phyloP scores from a whole-genome alignment of 192 early-diverging fungal species.

The Funneliformis geosporum region DNA sequence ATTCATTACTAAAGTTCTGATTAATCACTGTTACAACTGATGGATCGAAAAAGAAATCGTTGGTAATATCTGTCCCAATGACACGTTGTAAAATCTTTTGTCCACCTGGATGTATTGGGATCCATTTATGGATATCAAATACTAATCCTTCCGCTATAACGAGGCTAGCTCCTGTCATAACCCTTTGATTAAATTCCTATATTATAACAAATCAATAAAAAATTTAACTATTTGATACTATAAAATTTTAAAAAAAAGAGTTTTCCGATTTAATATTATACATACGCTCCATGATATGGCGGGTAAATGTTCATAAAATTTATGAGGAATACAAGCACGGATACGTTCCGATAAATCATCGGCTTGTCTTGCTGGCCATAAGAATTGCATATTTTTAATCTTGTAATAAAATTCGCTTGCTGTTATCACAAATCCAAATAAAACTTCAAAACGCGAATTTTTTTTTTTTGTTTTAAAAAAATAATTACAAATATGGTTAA shows the following conservation, averaged over 20 bases:
- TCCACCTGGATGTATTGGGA: slow-evolving; percentile 29
- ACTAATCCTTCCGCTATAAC: slow-evolving; percentile 26
- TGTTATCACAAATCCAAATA: too few species aligned
- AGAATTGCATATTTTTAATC: neutral
- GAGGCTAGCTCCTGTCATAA: neutral
- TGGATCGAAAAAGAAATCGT: neutral
- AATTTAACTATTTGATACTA: too few species aligned
- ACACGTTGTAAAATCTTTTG: slow-evolving; percentile 27
- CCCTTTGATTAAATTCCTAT: neutral
- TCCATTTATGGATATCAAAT: slow-evolving; percentile 29
- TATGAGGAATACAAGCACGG: neutral
- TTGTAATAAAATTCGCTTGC: neutral
- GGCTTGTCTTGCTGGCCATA: neutral
- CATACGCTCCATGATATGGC: neutral
- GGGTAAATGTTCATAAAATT: neutral
- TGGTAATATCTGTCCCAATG: slow-evolving; percentile 21
- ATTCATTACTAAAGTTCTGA: neutral
- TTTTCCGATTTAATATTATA: neutral
- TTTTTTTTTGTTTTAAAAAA: too few species aligned
- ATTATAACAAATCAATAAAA: neutral
- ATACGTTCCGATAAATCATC: neutral
- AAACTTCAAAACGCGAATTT: too few species aligned
- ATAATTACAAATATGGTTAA: too few species aligned
- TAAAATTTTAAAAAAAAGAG: too few species aligned
- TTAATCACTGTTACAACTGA: neutral